Base-by-base conservation (phyloP, 164 flowering plant genomes). In the Platanus orientalis region DNA sequence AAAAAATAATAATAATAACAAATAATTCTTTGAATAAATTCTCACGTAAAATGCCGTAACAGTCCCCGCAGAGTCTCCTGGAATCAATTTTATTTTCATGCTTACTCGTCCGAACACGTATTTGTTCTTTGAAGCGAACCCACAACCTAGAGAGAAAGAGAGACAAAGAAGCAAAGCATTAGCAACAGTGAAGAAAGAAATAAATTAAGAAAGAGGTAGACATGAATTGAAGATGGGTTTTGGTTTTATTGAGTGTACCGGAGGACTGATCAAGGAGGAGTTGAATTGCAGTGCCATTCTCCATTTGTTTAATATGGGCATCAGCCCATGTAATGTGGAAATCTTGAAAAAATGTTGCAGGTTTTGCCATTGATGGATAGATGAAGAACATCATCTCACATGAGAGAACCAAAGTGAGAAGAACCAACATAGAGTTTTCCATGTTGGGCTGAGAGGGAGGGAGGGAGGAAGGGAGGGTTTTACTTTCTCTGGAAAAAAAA, bases 61-160 rank as follows among this genome's bases (percentile, higher is more conserved):
- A 0, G 90, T 85, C 36, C 90, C 90, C 3, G 90, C 90, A n/a
- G 90, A 85, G 73, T 85, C 87, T 7, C 87, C 87, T 12, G 90
- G 79, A 54, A 85, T 48, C 61, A 85, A 85, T 75, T 83, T 85
- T 67, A 85, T 80, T 73, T 73, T 80, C 84, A 85, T 81, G 81
- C 87, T 81, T 0, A 85, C 81, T 21, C 76, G 75, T 4, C 90
- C 90, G 36, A 76, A 85, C 74, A 81, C 36, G 69, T 81, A 85
- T 61, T 76, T 64, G 34, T 51, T 64, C 70, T 81, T 85, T 55
- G 90, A 85, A 64, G 88, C 77, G 73, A 84, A 84, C 69, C 88
- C 88, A 69, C 84, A 80, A 62, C 88, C 85, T 84, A n/a, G 11
- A 27, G 16, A 2, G 6, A 49, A 23, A 49, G 20, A 19, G 20